These are phyloP conservation scores for Penicillium brevicompactum DNA, from an alignment of 2,329 filamentous ascomycete genomes.

Conservation along the genomic window DNA sequence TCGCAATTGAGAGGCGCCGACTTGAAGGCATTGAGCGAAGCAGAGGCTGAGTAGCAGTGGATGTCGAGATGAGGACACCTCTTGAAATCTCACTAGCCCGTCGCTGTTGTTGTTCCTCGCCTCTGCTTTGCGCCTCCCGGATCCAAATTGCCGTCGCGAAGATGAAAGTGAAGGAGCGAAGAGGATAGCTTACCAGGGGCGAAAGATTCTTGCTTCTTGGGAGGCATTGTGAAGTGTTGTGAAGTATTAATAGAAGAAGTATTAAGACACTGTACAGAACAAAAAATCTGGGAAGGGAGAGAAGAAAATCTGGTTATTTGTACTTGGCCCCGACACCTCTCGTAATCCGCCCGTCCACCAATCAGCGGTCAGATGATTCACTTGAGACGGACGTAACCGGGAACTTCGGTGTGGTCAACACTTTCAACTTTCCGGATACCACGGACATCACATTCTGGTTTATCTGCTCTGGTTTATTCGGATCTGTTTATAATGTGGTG, in stretches of 20 bases:
- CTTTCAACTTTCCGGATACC: constrained; percentile 7
- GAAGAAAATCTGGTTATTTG: constrained; percentile 41
- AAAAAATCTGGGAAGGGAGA: constrained; percentile 20
- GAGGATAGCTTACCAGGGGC: constrained; percentile 25
- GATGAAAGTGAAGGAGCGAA: not conserved
- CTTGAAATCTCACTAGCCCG: not conserved
- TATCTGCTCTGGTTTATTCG: not conserved
- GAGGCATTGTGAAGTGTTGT: constrained; percentile 23
- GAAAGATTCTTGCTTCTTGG: constrained; percentile 27
- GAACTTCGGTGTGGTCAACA: constrained; percentile 19
- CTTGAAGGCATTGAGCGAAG: not conserved
- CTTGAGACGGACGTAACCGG: constrained; percentile 38
- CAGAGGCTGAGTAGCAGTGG: not conserved
- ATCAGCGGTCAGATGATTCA: constrained; percentile 41
- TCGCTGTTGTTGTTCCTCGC: not conserved
- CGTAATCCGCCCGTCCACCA: constrained; percentile 36
- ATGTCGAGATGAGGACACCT: not conserved
- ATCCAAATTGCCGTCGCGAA: not conserved
- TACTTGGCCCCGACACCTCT: constrained; percentile 37
- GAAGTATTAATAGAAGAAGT: constrained; percentile 5
- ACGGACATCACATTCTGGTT: not conserved
- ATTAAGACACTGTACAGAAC: constrained; percentile 23
- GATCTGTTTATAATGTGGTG: too few species aligned
- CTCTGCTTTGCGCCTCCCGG: not conserved
- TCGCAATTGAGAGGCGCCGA: constrained; percentile 4